Base-by-base conservation (phyloP, 352 stramenopile genomes). In the Phytophthora quininea region DNA sequence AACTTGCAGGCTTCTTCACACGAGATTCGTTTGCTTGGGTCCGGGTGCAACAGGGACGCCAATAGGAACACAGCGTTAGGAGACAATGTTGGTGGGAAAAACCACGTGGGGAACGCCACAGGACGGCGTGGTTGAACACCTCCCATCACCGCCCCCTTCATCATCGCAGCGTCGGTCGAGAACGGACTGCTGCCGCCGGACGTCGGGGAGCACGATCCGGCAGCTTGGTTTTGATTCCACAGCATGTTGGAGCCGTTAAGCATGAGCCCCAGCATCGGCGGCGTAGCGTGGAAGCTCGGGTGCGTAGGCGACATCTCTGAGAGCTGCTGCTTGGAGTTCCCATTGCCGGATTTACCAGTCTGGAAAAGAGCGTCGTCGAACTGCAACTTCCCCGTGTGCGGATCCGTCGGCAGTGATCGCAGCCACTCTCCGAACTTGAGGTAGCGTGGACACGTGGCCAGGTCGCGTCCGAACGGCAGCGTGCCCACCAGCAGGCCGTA, bases 361-460 rank as follows among this genome's bases (percentile, higher is more conserved):
- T 88, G 72, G 65, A 86, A 93, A 35, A 86, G 56, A 24, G 71
- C 73, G 10, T 49, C 53, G 15, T 93, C 84, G 35, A 80, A 91
- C 35, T 90, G 10, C 31, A 91, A 71, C 58, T 91, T 93, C 31
- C 84, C 80, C 0, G 81, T 89, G 46, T 92, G 77, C 27, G 77
- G 55, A 27, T 93, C 86, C 15, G 71, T 79, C 1, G 81, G 80
- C 15, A 93, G 65, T 43, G 82, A 84, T 14, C 84, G 77, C 54
- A 95, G 82, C 95, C 94, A 98, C 71, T 98, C 97, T 62, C 85
- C 82, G 71, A 98, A 98, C 54, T 97, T 97, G 67, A 97, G 89
- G 78, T 97, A 99, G 38, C 97, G 79, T 37, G 95, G 86, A 64
- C 97, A 99, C 40, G 91, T 88, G 24, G 90, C 68, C 27, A 99